These are phyloP conservation scores for Aschersonia sp. DNA, from an alignment of 2,329 filamentous ascomycete genomes.

Conservation along the genomic window DNA sequence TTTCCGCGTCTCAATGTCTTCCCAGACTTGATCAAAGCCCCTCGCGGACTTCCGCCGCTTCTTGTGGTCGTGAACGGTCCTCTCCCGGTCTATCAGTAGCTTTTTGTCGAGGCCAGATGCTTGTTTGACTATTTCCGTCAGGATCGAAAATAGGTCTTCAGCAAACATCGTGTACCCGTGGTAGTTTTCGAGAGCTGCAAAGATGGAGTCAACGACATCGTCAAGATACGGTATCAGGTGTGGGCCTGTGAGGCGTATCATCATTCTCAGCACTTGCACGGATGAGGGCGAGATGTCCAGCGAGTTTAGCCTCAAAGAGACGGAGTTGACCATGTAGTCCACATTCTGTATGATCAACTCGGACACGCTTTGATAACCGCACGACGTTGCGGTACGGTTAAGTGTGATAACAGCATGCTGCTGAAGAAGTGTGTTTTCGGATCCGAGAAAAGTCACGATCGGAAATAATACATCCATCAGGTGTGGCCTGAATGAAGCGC, in stretches of 20 bases:
- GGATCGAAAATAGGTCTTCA: constrained; percentile 67
- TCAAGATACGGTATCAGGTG: constrained; percentile 76
- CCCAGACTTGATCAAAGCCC: constrained; percentile 30
- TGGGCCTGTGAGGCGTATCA: constrained; percentile 76
- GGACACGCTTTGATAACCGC: constrained; percentile 59
- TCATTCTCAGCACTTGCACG: constrained; percentile 84
- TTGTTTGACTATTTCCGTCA: constrained; percentile 73
- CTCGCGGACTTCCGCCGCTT: constrained; percentile 18
- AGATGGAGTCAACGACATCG: constrained; percentile 81
- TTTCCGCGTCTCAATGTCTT: constrained; percentile 7
- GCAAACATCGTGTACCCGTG: constrained; percentile 84
- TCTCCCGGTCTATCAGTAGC: constrained; percentile 26
- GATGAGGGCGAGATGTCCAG: constrained; percentile 87
- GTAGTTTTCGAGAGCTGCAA: constrained; percentile 84
- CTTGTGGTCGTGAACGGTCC: constrained; percentile 23
- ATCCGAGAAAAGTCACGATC: constrained; percentile 75
- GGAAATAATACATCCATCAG: constrained; percentile 87
- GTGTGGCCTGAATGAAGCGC: constrained; percentile 61
- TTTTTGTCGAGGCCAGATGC: constrained; percentile 46
- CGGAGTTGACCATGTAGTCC: constrained; percentile 91
- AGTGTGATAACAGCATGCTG: constrained; percentile 72
- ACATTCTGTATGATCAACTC: constrained; percentile 79
- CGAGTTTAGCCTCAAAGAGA: constrained; percentile 77
- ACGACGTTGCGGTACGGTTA: constrained; percentile 63
- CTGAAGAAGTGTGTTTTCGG: constrained; percentile 50